A percentile compares a stretch with the other conserved stretches of the same genome.
Evolutionary conservation across 2,329 filamentous ascomycete species (phyloP).

Genomic region (Talaromyces sp.): DNA sequence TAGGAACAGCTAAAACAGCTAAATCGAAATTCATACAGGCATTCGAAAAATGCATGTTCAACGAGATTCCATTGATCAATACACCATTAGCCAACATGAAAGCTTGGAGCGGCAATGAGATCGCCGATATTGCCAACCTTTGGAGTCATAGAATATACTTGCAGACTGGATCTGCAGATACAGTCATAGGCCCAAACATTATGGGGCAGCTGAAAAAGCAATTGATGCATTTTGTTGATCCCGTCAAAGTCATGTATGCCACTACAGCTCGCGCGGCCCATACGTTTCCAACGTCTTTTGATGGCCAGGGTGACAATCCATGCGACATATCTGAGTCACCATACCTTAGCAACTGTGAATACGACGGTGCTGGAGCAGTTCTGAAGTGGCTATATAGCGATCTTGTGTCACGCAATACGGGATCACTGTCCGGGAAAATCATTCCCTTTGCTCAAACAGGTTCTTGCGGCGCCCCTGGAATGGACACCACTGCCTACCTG

Average conservation of each 20-base stretch:
- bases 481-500: conserved; percentile 20
- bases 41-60: conserved; percentile 20
- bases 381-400: conserved; percentile 21
- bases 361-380: conserved; percentile 23
- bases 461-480: conserved; percentile 19
- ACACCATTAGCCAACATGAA: conserved; percentile 21
- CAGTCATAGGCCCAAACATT: conserved; percentile 19
- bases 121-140: conserved; percentile 17
- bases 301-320: conserved; percentile 18
- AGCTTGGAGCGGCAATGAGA: conserved; percentile 20
- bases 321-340: conserved; percentile 19
- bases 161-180: conserved; percentile 18
- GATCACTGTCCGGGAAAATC: conserved; percentile 9
- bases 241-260: conserved; percentile 15
- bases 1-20: background rate
- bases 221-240: conserved; percentile 14
- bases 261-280: conserved; percentile 19
- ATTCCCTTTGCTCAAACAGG: conserved; percentile 20
- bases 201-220: conserved; percentile 20
- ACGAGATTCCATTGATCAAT: conserved; percentile 20
- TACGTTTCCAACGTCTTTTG: conserved; percentile 22
- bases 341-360: conserved; percentile 23
- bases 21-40: background rate
- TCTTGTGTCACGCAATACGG: conserved; percentile 16
- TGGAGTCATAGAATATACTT: conserved; percentile 19